Evolutionary conservation across 2,329 filamentous ascomycete genomes (phyloP).

Genomic region (Colletotrichum viniferum): DNA sequence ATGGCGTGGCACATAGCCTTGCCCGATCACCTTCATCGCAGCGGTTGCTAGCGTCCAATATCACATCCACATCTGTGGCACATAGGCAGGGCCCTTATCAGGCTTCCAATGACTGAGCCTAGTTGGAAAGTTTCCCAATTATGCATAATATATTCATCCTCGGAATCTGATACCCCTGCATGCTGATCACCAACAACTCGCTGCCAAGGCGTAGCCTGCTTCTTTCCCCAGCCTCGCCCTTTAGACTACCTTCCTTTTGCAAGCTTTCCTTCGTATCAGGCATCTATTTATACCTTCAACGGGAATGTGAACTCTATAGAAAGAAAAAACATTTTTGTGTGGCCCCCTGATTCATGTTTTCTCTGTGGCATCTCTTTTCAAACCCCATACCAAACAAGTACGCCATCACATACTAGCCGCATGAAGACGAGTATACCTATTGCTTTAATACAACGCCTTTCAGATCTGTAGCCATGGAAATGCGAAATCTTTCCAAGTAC

Average conservation of each 20-base stretch:
- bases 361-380: too few species aligned
- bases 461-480: too few species aligned
- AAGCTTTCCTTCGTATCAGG: not conserved
- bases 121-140: fast-evolving
- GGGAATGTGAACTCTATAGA: too few species aligned
- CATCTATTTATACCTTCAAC: not conserved
- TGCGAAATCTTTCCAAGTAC: too few species aligned
- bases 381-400: too few species aligned
- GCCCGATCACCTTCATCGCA: fast-evolving
- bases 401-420: too few species aligned
- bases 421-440: too few species aligned
- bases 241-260: too few species aligned
- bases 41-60: fast-evolving
- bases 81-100: fast-evolving
- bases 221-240: not conserved
- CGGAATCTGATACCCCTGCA: fast-evolving
- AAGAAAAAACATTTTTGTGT: too few species aligned
- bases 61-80: not conserved
- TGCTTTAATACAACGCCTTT: too few species aligned
- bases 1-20: fast-evolving
- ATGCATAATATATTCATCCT: fast-evolving
- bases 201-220: not conserved
- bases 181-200: not conserved
- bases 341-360: too few species aligned
- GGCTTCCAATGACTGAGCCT: not conserved